Evolutionary conservation across 495 filamentous ascomycete genomes (phyloP), one percentile per base, ranked within the genome.

Genomic region (Cryomyces minteri): DNA sequence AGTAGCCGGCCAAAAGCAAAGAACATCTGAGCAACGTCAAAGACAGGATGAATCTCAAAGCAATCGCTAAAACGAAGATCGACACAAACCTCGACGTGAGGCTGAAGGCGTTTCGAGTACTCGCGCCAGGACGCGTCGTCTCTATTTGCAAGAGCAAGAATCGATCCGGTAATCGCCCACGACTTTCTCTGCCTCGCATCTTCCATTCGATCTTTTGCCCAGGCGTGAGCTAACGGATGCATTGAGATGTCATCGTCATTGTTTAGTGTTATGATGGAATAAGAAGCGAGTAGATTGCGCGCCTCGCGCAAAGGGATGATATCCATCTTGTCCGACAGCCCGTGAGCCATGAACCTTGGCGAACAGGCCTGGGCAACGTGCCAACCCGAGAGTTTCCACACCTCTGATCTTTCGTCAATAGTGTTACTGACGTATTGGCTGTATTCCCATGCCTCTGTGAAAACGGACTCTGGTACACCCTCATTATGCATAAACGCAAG

Each of bases 271-370:
- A 52, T 44, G 38, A 61, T 34, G 11, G 54, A 54, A 43, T 51
- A 53, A 39, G 53, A 58, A 14, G 9, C 49, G 31, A 60, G 56
- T 40, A 54, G 40, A 43, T 46, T 42, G 40, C 29, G 53, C 6
- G 59, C 58, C 39, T 53, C 42, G 8, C 11, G 43, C 8, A 62
- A 47, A 42, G 54, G 58, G 40, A 44, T 59, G 36, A 40, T 5
- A 34, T 60, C 52, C 58, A 55, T 58, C 41, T 47, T 31, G 32
- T 55, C 41, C n/a, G n/a, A n/a, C n/a, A n/a, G n/a, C n/a, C n/a
- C n/a, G n/a, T n/a, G n/a, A n/a, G n/a, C n/a, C n/a, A n/a, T n/a
- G n/a, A n/a, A n/a, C n/a, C n/a, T n/a, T 28, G 32, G 32, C 8
- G 51, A 43, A 29, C 37, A 9, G 5, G 32, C 8, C 28, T 48